Evolutionary conservation across 2,329 filamentous ascomycete genomes (phyloP).

Genomic region (Alternaria gaisen): DNA sequence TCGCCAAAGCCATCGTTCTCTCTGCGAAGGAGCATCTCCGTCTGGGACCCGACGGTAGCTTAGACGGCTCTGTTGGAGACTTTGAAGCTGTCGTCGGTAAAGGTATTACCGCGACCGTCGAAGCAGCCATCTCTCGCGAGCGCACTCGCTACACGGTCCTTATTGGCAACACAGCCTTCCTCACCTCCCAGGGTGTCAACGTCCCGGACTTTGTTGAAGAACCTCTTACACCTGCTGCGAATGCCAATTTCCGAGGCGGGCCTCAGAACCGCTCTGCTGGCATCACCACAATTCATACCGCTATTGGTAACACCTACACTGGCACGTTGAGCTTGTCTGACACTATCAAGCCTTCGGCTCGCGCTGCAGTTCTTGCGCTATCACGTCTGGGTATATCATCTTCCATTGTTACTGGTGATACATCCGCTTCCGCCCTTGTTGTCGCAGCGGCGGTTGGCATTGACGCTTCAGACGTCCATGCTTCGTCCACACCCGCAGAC

Average conservation of each 20-base stretch:
- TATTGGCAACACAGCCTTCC: conserved; percentile 81
- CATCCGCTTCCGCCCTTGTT: conserved; percentile 80
- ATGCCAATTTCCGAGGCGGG: conserved; percentile 42
- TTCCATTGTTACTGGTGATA: conserved; percentile 94
- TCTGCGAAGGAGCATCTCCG: conserved; percentile 80
- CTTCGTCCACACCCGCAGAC: conserved; percentile 88
- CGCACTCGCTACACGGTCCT: conserved; percentile 79
- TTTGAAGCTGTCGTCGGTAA: conserved; percentile 86
- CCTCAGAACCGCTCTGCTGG: conserved; percentile 63
- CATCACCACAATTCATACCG: conserved; percentile 90
- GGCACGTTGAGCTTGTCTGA: conserved; percentile 87
- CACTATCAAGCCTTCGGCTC: conserved; percentile 87
- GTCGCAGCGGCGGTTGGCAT: conserved; percentile 88
- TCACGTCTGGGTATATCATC: conserved; percentile 85
- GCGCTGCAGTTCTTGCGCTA: conserved; percentile 81
- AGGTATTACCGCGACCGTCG: conserved; percentile 82
- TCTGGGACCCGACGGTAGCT: conserved; percentile 73
- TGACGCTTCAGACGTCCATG: conserved; percentile 75
- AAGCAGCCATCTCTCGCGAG: conserved; percentile 74
- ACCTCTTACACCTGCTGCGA: conserved; percentile 53
- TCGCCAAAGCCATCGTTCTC: conserved; percentile 84
- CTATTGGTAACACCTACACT: conserved; percentile 81
- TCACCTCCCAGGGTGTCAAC: conserved; percentile 73
- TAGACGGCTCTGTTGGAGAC: conserved; percentile 85
- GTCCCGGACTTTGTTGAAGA: conserved; percentile 67